phyloP scores from a whole-genome alignment of 1,139 yeast species.

The Meyerozyma elateridarum region DNA sequence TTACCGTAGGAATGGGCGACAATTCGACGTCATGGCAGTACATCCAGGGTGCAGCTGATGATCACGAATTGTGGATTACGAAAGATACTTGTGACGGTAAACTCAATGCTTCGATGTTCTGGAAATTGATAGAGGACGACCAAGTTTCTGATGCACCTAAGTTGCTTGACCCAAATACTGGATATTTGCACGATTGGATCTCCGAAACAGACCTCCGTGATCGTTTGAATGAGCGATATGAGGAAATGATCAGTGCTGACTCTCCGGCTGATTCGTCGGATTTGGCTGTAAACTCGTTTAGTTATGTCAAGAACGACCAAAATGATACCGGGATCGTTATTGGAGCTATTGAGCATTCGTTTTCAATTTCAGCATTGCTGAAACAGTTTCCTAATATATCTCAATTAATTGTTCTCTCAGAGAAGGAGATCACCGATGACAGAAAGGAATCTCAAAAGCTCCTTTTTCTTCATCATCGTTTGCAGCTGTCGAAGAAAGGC shows the following conservation, averaged over 20 bases:
- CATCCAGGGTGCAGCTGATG: slow-evolving; percentile 92
- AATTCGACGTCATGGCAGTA: slow-evolving; percentile 34
- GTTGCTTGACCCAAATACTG: slow-evolving; percentile 23
- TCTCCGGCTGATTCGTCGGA: neutral
- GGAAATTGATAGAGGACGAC: slow-evolving; percentile 32
- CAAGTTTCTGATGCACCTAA: slow-evolving; percentile 12
- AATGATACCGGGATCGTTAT: slow-evolving; percentile 25
- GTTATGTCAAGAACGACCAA: slow-evolving; percentile 9
- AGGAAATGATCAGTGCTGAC: slow-evolving; percentile 1
- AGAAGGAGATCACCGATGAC: slow-evolving; percentile 14
- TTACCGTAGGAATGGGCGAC: slow-evolving; percentile 30
- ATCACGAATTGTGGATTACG: slow-evolving; percentile 82
- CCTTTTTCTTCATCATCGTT: slow-evolving; percentile 18
- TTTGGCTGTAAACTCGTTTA: too few relatives aligned
- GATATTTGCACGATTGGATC: slow-evolving; percentile 34
- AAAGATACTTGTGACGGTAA: slow-evolving; percentile 30
- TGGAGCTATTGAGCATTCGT: slow-evolving; percentile 21
- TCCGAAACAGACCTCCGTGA: slow-evolving; percentile 19
- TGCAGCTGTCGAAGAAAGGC: slow-evolving; percentile 56
- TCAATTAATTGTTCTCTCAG: slow-evolving; percentile 24
- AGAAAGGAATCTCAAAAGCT: slow-evolving; percentile 9
- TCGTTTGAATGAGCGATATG: slow-evolving; percentile 13
- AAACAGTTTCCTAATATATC: slow-evolving; percentile 11
- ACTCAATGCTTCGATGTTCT: slow-evolving; percentile 51
- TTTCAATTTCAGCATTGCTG: slow-evolving; percentile 12